Evolutionary conservation across 1,284 basidiomycete species (phyloP).

Genomic region (Phylloboletellus chloephorus): DNA sequence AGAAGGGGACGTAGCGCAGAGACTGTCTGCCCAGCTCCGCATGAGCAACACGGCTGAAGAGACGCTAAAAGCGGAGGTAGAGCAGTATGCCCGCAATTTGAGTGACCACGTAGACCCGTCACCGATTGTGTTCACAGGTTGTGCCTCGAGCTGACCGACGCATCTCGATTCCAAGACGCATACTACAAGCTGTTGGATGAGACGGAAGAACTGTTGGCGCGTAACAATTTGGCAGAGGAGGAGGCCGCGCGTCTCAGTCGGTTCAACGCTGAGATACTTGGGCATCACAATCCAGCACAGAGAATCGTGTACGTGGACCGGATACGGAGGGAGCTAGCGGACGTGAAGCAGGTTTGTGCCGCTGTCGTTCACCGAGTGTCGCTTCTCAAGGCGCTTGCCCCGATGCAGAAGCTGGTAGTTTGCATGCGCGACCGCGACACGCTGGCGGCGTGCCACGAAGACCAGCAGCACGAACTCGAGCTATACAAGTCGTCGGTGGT

Average conservation of each 20-base stretch:
- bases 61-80: constrained; percentile 54
- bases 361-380: neutral
- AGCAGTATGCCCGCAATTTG: constrained; percentile 43
- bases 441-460: constrained; percentile 42
- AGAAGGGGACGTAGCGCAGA: constrained; percentile 47
- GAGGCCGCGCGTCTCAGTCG: constrained; percentile 61
- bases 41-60: constrained; percentile 58
- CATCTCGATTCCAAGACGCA: constrained; percentile 60
- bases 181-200: constrained; percentile 59
- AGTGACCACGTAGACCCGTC: neutral
- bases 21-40: constrained; percentile 45
- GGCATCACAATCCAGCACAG: constrained; percentile 70
- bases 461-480: constrained; percentile 56
- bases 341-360: constrained; percentile 58
- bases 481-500: constrained; percentile 67
- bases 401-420: constrained; percentile 49
- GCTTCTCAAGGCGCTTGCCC: constrained; percentile 3
- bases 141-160: constrained; percentile 49
- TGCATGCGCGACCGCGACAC: constrained; percentile 53
- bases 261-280: constrained; percentile 73
- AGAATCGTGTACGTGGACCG: constrained; percentile 70
- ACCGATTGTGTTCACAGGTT: constrained; percentile 38
- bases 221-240: constrained; percentile 69
- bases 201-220: constrained; percentile 54
- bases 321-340: constrained; percentile 62